phyloP scores from a whole-genome alignment of 2,329 filamentous ascomycete genomes.

The Polytolypa hystricis region DNA sequence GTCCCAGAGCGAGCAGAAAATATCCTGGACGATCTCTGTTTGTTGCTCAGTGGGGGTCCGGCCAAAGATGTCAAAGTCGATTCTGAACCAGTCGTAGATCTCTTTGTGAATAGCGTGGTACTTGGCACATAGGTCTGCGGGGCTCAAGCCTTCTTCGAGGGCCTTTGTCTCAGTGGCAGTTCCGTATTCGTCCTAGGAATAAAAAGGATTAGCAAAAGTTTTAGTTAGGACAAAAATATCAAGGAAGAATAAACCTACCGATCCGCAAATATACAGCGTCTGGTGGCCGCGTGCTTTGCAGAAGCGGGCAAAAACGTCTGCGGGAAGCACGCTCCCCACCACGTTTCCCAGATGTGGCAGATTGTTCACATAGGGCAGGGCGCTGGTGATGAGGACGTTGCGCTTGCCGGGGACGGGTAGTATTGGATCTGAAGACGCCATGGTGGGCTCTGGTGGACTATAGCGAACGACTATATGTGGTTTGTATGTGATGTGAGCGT shows the following conservation, averaged over 20 bases:
- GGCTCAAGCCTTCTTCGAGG: slow-evolving; percentile 72
- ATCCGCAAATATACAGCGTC: slow-evolving; percentile 44
- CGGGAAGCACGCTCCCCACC: slow-evolving; percentile 74
- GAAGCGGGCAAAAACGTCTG: slow-evolving; percentile 61
- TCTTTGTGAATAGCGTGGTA: slow-evolving; percentile 83
- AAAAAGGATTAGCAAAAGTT: no score
- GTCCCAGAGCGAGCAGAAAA: slow-evolving; percentile 76
- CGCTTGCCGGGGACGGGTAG: slow-evolving; percentile 50
- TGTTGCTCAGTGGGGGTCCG: slow-evolving; percentile 82
- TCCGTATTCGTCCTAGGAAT: slow-evolving; percentile 96
- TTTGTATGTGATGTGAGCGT: no score
- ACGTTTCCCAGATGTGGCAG: slow-evolving; percentile 82
- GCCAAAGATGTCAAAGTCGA: slow-evolving; percentile 89
- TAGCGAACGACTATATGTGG: no score
- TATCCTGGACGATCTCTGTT: slow-evolving; percentile 83
- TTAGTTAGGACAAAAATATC: no score
- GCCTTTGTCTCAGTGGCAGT: slow-evolving; percentile 95
- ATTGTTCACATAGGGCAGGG: slow-evolving; percentile 75
- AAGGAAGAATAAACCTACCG: no score
- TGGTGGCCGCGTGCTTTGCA: slow-evolving; percentile 13
- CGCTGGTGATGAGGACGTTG: slow-evolving; percentile 84
- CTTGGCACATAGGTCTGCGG: slow-evolving; percentile 78
- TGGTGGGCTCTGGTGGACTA: slow-evolving; percentile 6
- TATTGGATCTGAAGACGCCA: slow-evolving; percentile 13
- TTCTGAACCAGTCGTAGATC: slow-evolving; percentile 93